Conservation (phyloP, 768 basidiomycete species). For the Boletus reticuloceps region DNA sequence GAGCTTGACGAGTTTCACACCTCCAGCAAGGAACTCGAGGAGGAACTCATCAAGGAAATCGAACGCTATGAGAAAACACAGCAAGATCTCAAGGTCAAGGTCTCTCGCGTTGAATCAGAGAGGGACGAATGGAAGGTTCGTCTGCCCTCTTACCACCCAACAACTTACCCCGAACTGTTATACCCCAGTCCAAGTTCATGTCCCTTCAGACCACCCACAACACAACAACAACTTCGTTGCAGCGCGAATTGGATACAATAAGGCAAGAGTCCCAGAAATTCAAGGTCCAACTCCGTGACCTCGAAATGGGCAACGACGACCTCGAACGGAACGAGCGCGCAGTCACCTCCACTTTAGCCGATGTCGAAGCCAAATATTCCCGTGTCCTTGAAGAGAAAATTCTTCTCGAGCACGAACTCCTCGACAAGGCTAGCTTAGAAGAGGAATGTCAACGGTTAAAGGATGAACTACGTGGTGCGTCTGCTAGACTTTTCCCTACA, state of each 20-base stretch:
- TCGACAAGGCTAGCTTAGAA: slow-evolving; percentile 87
- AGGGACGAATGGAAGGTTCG: slow-evolving; percentile 92
- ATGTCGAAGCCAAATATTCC: slow-evolving; percentile 86
- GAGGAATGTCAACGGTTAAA: slow-evolving; percentile 88
- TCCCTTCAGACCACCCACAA: slow-evolving; percentile 88
- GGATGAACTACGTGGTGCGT: slow-evolving; percentile 91
- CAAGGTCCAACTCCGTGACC: slow-evolving; percentile 76
- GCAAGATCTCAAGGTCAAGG: slow-evolving; percentile 74
- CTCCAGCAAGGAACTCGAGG: slow-evolving; percentile 88
- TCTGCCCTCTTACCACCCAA: slow-evolving; percentile 2
- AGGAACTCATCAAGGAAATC: slow-evolving; percentile 89
- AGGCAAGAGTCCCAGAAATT: slow-evolving; percentile 69
- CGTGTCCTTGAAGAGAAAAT: slow-evolving; percentile 95
- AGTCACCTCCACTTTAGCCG: slow-evolving; percentile 76
- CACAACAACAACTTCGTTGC: slow-evolving; percentile 84
- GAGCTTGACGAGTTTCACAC: slow-evolving; percentile 88
- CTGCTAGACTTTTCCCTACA: slow-evolving; percentile 11
- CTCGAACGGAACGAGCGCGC: slow-evolving; percentile 93
- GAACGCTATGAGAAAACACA: slow-evolving; percentile 85
- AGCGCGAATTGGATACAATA: slow-evolving; percentile 84
- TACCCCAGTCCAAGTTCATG: slow-evolving; percentile 75
- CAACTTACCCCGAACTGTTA: slow-evolving; percentile 4
- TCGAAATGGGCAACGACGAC: slow-evolving; percentile 98
- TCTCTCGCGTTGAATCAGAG: slow-evolving; percentile 66
- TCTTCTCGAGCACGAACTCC: slow-evolving; percentile 89